Percentiles rank a stretch among this genome's conserved stretches.
These are phyloP conservation scores for Amesomyces nigricolor DNA, from an alignment of 2,329 filamentous ascomycete species.

Conservation along the genomic window DNA sequence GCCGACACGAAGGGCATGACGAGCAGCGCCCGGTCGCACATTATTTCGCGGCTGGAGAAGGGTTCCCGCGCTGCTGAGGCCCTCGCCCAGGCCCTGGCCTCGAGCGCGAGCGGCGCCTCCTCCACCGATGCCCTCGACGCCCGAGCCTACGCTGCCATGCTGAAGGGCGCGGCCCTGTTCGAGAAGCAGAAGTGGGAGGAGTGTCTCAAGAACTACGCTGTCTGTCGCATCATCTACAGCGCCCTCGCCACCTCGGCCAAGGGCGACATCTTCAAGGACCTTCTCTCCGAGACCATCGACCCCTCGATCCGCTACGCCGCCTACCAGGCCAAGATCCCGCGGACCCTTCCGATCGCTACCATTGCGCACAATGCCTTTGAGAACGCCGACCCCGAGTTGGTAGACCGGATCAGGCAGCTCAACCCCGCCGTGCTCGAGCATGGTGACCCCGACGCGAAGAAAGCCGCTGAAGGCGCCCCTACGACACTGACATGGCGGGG, in stretches of 20 bases:
- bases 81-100: conserved; percentile 60
- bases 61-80: conserved; percentile 64
- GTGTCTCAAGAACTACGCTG: conserved; percentile 70
- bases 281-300: conserved; percentile 80
- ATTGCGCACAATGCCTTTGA: conserved; percentile 79
- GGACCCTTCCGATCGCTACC: conserved; percentile 72
- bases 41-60: conserved; percentile 81
- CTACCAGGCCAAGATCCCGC: conserved; percentile 82
- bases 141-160: conserved; percentile 71
- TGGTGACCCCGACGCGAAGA: conserved; percentile 42
- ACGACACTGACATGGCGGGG: conserved; percentile 80
- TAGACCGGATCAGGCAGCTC: conserved; percentile 62
- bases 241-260: conserved; percentile 60
- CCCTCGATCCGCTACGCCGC: conserved; percentile 91
- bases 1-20: conserved; percentile 74
- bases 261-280: conserved; percentile 77
- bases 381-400: conserved; percentile 54
- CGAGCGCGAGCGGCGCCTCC: conserved; percentile 57
- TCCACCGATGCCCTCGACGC: conserved; percentile 75
- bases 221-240: conserved; percentile 76
- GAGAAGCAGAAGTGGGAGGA: conserved; percentile 83
- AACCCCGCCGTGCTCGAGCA: conserved; percentile 64
- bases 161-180: conserved; percentile 73
- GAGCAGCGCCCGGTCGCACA: conserved; percentile 76
- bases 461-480: conserved; percentile 47